Evolutionary conservation across 2,329 filamentous ascomycete species (phyloP), one percentile per base, ranked within the genome.

Genomic region (Trichoderma sp.): DNA sequence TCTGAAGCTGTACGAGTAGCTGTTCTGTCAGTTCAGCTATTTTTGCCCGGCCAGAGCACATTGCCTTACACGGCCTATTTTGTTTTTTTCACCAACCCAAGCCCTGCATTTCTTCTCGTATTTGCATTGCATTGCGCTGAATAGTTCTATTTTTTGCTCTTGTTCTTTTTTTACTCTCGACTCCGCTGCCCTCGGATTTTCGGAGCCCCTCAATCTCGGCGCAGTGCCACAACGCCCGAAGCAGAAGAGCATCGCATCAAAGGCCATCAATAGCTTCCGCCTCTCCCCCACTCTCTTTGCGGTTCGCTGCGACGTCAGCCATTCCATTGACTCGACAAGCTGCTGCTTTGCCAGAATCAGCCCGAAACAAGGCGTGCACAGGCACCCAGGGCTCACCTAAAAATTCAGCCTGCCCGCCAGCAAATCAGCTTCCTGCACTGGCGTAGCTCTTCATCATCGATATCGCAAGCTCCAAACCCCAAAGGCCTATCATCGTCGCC

Each of bases 401-500:
- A 74, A 75, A 74, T 23, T 55, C 67, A 58, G 59, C 67, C 67
- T 63, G 53, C 53, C 74, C 77, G 77, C 72, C 79, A 82, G 81
- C 85, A 87, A 87, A 87, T 87, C 86, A 88, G 82, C 82, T 81
- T 80, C 80, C 80, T 79, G 78, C 78, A 70, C 76, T 17, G 77
- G 76, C 78, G 77, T 80, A 77, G 76, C 77, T 74, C 74, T 75
- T 80, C 76, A 76, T 76, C 75, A 76, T 78, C 76, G 80, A 77
- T 59, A 32, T 77, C 79, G 71, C 71, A 30, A 65, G 59, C 77
- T 80, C 79, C 80, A 82, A 76, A 82, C 80, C 32, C 79, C 78
- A 76, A 76, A 84, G 78, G 83, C 86, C 86, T 88, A 87, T 88
- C 85, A 87, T 79, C 80, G 80, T 82, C 81, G 77, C 78, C 77